Evolutionary conservation across 805 yeast genomes (phyloP).

Genomic region (Teunomyces stri): DNA sequence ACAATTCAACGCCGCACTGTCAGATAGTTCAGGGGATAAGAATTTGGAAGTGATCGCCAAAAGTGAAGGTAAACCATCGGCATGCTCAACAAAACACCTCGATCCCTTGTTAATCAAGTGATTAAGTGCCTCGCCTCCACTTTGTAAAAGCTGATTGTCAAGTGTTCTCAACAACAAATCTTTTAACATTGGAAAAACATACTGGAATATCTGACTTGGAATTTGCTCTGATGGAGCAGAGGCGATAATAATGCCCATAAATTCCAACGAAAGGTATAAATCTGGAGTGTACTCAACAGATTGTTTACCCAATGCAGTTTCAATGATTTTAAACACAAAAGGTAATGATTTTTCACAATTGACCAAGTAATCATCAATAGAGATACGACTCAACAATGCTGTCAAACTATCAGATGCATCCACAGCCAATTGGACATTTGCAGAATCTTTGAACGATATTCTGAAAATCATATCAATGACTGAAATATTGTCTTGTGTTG

Average conservation of each 20-base stretch:
- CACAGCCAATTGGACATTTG: conserved; percentile 65
- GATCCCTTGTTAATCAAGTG: conserved; percentile 50
- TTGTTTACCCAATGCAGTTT: conserved; percentile 19
- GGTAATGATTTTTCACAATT: conserved; percentile 57
- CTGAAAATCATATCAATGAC: conserved; percentile 57
- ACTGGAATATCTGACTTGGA: conserved; percentile 41
- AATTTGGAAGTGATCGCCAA: conserved; percentile 65
- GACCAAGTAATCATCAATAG: conserved; percentile 41
- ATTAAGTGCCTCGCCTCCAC: conserved; percentile 72
- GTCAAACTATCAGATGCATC: conserved; percentile 71
- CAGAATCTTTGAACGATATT: conserved; percentile 69
- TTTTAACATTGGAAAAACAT: conserved; percentile 43
- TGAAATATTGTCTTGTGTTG: conserved; percentile 13
- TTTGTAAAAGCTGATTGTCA: conserved; percentile 79
- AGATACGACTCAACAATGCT: conserved; percentile 50
- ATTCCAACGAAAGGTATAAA: conserved; percentile 55
- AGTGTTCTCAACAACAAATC: conserved; percentile 42
- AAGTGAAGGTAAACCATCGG: conserved; percentile 54
- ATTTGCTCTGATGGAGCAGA: conserved; percentile 35
- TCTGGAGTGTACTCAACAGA: conserved; percentile 57
- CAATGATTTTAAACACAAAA: conserved; percentile 37
- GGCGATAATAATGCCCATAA: conserved; percentile 51
- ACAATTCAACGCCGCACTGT: conserved; percentile 76
- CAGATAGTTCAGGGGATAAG: conserved; percentile 68
- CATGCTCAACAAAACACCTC: conserved; percentile 27